A percentile compares a stretch with the other conserved stretches of the same genome.
Evolutionary conservation across 139 green algal genomes (phyloP).

Genomic region (Chlamydomonas sphaeroides): DNA sequence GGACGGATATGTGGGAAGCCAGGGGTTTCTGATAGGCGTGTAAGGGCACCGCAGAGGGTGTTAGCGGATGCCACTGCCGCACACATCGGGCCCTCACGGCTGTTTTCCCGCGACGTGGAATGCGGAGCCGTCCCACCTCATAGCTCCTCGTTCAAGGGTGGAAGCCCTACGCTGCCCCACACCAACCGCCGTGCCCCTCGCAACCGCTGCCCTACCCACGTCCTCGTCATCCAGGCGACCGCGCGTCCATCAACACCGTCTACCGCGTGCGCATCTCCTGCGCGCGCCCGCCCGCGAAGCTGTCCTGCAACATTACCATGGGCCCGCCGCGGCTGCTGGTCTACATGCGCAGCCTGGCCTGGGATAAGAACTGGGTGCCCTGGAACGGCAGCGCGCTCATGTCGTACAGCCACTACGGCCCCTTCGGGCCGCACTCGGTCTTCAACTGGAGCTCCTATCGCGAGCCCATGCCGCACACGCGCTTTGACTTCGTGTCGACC

Average conservation of each 20-base stretch:
- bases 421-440: conserved; percentile 22
- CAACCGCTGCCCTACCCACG: no score
- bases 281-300: background rate
- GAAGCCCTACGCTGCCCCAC: no score
- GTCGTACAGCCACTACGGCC: conserved; percentile 17
- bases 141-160: no score
- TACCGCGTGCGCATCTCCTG: conserved; percentile 1
- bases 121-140: no score
- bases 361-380: conserved; percentile 40
- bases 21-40: no score
- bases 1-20: no score
- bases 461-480: background rate
- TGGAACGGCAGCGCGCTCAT: conserved; percentile 35
- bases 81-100: no score
- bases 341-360: conserved; percentile 9
- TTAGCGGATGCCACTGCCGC: no score
- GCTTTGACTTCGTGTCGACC: background rate
- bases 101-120: no score
- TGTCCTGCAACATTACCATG: background rate
- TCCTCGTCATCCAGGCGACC: background rate
- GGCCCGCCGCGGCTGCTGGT: conserved; percentile 11
- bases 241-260: conserved; percentile 11
- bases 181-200: no score
- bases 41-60: no score
- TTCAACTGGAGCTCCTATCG: conserved; percentile 25